These are phyloP conservation scores for Salix purpurea DNA, from an alignment of 345 rosid genomes.

Conservation along the genomic window DNA sequence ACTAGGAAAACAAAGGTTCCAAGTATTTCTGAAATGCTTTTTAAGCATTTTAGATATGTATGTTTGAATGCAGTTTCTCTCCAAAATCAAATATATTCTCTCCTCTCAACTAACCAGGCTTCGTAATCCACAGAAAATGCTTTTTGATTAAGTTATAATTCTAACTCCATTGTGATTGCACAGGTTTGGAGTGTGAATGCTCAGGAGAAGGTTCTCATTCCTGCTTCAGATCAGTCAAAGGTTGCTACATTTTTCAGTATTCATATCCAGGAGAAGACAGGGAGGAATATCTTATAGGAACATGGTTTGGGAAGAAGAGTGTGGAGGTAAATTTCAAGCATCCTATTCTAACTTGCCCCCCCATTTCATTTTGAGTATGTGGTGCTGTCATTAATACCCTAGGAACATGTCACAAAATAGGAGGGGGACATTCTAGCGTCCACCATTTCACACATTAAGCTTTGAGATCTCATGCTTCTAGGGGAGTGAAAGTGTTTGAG, in stretches of 20 bases:
- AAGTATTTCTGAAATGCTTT: background rate
- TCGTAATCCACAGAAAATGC: background rate
- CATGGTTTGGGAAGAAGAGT: constrained; percentile 93
- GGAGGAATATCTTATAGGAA: constrained; percentile 84
- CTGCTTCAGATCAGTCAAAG: constrained; percentile 84
- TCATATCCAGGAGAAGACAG: constrained; percentile 87
- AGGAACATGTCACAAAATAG: background rate
- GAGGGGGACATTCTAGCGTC: background rate
- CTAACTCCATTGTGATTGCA: constrained; percentile 7
- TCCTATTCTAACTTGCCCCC: background rate
- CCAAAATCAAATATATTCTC: background rate
- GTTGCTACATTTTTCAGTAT: constrained; percentile 82
- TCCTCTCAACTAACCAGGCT: background rate
- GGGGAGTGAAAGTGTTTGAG: background rate
- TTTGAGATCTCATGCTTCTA: background rate
- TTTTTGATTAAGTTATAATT: constrained; percentile 9
- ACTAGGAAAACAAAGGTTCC: background rate
- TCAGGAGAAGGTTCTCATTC: constrained; percentile 64
- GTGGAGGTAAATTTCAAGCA: constrained; percentile 55
- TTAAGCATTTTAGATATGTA: background rate
- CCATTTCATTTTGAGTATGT: background rate
- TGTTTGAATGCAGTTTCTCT: background rate
- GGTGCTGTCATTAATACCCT: background rate
- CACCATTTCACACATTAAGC: background rate
- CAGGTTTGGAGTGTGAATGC: constrained; percentile 81